Evolutionary conservation across 169 alveolate species (phyloP).

Genomic region (Cryptosporidium muris): DNA sequence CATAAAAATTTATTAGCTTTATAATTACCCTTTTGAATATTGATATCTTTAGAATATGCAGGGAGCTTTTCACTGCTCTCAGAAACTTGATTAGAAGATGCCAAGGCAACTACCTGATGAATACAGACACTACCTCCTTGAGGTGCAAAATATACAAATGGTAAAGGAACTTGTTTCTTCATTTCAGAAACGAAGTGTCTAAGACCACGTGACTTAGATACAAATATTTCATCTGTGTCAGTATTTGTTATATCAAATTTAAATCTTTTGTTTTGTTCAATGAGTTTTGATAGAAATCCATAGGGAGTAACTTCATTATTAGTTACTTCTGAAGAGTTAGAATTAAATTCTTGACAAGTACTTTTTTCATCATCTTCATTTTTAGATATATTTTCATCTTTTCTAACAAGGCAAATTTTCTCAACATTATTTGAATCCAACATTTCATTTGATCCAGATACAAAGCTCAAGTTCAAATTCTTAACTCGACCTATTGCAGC

Average conservation of each 20-base stretch:
- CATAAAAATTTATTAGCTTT: background rate
- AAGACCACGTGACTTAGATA: conserved; percentile 66
- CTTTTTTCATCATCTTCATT: background rate
- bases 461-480: conserved; percentile 22
- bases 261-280: background rate
- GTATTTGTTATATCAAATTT: background rate
- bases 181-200: conserved; percentile 59
- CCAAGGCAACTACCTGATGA: conserved; percentile 32
- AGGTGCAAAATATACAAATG: conserved; percentile 43
- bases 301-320: conserved; percentile 7
- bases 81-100: conserved; percentile 15
- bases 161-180: conserved; percentile 63
- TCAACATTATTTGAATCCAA: background rate
- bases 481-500: conserved; percentile 24
- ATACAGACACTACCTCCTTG: conserved; percentile 46
- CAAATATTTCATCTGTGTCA: conserved; percentile 15
- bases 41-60: background rate
- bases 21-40: conserved; percentile 7
- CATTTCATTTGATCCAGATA: conserved; percentile 2
- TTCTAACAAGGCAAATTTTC: background rate
- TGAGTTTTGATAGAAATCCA: background rate
- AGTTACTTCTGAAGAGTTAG: no score
- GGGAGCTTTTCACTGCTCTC: no score
- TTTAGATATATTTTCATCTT: background rate
- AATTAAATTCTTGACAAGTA: background rate